A percentile compares a stretch with the other conserved stretches of the same genome.
Evolutionary conservation across 2,329 filamentous ascomycete genomes (phyloP).

Genomic region (Endocalyx cinctus): DNA sequence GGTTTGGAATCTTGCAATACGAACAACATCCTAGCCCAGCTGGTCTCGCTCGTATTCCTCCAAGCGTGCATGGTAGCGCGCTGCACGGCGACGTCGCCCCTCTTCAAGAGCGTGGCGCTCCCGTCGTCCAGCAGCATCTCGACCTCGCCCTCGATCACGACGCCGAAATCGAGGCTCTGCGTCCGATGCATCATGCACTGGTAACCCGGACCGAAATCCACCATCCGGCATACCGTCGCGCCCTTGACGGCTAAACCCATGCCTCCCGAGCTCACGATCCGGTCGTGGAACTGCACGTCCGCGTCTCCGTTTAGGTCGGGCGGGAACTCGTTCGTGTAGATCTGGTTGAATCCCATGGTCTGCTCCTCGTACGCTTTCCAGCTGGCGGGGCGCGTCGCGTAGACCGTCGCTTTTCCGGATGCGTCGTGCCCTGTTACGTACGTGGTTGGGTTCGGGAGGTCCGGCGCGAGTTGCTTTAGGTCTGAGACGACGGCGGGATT

Average conservation of each 20-base stretch:
- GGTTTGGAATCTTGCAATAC: slow-evolving; percentile 12
- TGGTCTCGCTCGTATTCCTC: slow-evolving; percentile 41
- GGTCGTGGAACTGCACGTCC: slow-evolving; percentile 35
- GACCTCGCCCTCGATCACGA: slow-evolving; percentile 49
- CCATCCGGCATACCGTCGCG: slow-evolving; percentile 36
- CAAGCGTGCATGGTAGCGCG: slow-evolving; percentile 52
- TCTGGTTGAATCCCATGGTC: slow-evolving; percentile 33
- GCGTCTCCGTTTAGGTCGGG: slow-evolving; percentile 33
- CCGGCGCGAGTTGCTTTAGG: slow-evolving; percentile 2
- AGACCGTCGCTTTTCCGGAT: slow-evolving; percentile 30
- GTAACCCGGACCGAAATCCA: slow-evolving; percentile 42
- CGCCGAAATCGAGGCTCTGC: slow-evolving; percentile 49
- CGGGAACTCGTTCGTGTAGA: slow-evolving; percentile 38
- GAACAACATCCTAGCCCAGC: slow-evolving; percentile 39
- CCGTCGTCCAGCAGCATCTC: slow-evolving; percentile 50
- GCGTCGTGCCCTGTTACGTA: slow-evolving; percentile 24
- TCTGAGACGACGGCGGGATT: no score
- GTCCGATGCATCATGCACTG: slow-evolving; percentile 47
- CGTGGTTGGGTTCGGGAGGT: slow-evolving; percentile 17
- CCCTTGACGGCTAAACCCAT: slow-evolving; percentile 31
- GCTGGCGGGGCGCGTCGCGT: slow-evolving; percentile 21
- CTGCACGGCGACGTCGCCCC: slow-evolving; percentile 53
- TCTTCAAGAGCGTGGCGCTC: slow-evolving; percentile 38
- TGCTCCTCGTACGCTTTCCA: slow-evolving; percentile 28
- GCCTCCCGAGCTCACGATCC: slow-evolving; percentile 29